Evolutionary conservation across 2,329 filamentous ascomycete genomes (phyloP).

Genomic region (Aspergillus fructus): DNA sequence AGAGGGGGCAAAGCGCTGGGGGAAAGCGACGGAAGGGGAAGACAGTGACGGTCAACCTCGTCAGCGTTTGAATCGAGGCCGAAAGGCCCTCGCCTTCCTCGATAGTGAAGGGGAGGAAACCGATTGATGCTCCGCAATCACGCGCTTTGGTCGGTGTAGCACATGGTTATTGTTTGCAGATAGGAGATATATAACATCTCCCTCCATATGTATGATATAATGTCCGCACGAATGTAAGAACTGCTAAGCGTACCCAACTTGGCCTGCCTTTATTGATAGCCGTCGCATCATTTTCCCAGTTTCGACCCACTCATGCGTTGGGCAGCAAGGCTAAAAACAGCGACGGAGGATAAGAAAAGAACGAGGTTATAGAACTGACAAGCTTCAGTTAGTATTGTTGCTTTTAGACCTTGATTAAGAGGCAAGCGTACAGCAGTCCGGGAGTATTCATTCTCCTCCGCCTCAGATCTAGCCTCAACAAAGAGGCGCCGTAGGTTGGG

Average conservation of each 20-base stretch:
- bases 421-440: constrained; percentile 72
- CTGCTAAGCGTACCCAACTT: not conserved
- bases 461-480: constrained; percentile 87
- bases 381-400: constrained; percentile 10
- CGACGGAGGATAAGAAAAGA: constrained; percentile 93
- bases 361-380: constrained; percentile 89
- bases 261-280: not conserved
- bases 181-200: not conserved
- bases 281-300: constrained; percentile 31
- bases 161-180: not conserved
- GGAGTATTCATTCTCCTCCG: constrained; percentile 92
- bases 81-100: constrained; percentile 57
- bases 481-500: constrained; percentile 96
- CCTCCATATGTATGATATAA: not conserved
- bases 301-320: constrained; percentile 68
- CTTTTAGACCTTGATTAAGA: not conserved
- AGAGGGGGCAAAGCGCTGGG: constrained; percentile 79
- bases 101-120: constrained; percentile 68
- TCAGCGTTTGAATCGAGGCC: constrained; percentile 44
- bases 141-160: not conserved
- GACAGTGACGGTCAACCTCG: constrained; percentile 40
- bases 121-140: constrained; percentile 31
- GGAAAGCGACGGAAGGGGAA: constrained; percentile 50
- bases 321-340: constrained; percentile 88
- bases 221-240: constrained; percentile 1